A percentile compares a stretch with the other conserved stretches of the same genome.
phyloP scores from a whole-genome alignment of 768 basidiomycete genomes.

The Daedaleopsis nitida region DNA sequence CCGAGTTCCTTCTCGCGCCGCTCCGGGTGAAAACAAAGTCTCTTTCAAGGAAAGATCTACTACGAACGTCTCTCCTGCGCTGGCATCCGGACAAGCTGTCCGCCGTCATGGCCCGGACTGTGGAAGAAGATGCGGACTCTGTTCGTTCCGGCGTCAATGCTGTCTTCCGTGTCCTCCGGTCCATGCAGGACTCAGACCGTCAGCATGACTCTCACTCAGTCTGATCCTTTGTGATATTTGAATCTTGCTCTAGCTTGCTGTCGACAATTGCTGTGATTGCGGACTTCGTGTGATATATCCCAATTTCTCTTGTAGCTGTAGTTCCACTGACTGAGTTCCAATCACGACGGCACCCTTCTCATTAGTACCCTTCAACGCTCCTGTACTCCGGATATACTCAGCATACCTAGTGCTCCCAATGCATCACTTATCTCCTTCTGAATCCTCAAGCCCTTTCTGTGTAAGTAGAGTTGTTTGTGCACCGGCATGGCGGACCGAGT shows the following conservation, averaged over 20 bases:
- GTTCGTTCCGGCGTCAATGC: conserved; percentile 49
- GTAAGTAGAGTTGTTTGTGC: too few relatives aligned
- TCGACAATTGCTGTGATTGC: neutral
- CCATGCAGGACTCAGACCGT: neutral
- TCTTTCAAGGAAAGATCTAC: conserved; percentile 49
- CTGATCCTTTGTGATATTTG: neutral
- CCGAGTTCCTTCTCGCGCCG: conserved; percentile 52
- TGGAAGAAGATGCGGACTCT: conserved; percentile 44
- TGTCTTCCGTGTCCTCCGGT: conserved; percentile 35
- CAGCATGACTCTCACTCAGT: neutral
- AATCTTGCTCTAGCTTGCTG: neutral
- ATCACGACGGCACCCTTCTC: too few relatives aligned
- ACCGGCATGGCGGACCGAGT: neutral
- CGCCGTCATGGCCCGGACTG: conserved; percentile 43
- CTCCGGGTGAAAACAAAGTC: conserved; percentile 44
- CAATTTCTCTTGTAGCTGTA: too few relatives aligned
- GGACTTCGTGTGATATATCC: neutral
- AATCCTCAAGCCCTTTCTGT: too few relatives aligned
- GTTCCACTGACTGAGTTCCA: too few relatives aligned
- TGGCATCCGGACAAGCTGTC: conserved; percentile 73
- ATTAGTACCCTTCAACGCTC: too few relatives aligned
- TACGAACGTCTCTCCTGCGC: conserved; percentile 61
- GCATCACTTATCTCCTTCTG: too few relatives aligned
- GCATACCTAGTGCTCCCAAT: too few relatives aligned
- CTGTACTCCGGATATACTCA: too few relatives aligned